Conservation (phyloP, 768 basidiomycete genomes). For the Symmetrospora coprosmae region DNA sequence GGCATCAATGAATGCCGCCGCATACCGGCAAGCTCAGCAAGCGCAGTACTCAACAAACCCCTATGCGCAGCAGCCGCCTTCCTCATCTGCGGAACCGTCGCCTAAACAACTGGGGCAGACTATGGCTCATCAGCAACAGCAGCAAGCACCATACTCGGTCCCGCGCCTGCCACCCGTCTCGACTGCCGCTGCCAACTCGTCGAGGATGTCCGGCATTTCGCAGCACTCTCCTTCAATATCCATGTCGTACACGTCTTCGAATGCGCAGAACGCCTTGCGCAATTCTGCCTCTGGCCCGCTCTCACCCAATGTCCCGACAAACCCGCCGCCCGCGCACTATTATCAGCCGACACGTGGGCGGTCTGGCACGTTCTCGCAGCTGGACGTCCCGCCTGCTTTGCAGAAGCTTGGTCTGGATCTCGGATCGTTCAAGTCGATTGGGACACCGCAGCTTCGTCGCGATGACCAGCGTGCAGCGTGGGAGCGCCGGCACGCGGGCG, state of each 20-base stretch:
- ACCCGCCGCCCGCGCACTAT: slow-evolving; percentile 34
- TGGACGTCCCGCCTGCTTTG: slow-evolving; percentile 91
- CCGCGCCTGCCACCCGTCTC: background rate
- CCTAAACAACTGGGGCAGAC: slow-evolving; percentile 19
- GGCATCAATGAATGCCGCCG: slow-evolving; percentile 32
- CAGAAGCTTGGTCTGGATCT: slow-evolving; percentile 31
- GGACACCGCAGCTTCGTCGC: slow-evolving; percentile 77
- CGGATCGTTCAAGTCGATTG: slow-evolving; percentile 39
- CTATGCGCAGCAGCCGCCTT: slow-evolving; percentile 22
- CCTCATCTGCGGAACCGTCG: slow-evolving; percentile 16
- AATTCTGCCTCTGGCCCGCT: slow-evolving; percentile 29
- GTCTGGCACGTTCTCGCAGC: slow-evolving; percentile 81
- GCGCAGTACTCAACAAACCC: slow-evolving; percentile 30
- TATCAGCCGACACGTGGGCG: slow-evolving; percentile 46
- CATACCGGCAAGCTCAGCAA: slow-evolving; percentile 32
- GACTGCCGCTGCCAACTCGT: background rate
- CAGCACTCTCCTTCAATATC: slow-evolving; percentile 17
- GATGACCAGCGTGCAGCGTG: slow-evolving; percentile 92
- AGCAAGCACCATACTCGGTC: background rate
- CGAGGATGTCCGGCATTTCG: background rate
- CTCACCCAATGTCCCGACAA: slow-evolving; percentile 29
- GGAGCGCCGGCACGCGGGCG: slow-evolving; percentile 74
- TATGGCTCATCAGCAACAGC: slow-evolving; percentile 9
- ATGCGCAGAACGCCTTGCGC: background rate
- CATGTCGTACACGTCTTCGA: slow-evolving; percentile 34